Base-by-base conservation (phyloP, 73 alveolate genomes). In the Symbiodinium pilosum region DNA sequence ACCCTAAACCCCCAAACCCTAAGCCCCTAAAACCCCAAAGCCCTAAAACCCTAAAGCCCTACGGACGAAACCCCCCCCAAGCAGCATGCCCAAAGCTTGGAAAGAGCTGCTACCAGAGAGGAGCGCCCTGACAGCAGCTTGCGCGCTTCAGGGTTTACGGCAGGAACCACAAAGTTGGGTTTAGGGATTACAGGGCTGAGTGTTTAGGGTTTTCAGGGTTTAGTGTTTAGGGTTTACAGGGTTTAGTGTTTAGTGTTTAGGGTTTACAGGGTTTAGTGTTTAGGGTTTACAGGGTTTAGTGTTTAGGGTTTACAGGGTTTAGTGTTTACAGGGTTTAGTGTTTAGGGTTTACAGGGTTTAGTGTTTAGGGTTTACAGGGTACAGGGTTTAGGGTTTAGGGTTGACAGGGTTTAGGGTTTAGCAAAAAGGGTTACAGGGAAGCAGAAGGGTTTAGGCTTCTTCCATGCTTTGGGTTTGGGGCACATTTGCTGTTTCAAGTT, bases 1-100 rank as follows among this genome's bases (percentile, higher is more conserved):
- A 47, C 59, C 59, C 59, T 47, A 47, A 47, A 47, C 77, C 77
- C 71, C 18, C 30, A 54, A 54, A 30, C 71, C 26, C 71, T 4
- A 7, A 12, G 32, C 7, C 71, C 71, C 71, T 30, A 30, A 54
- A 21, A 54, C 71, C 71, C 34, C 32, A 54, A 54, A 54, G 71
- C 64, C 64, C 64, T 11, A 47, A 47, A 16, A 47, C 64, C 64
- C 18, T 54, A 3, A 54, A 30, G 26, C 71, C 34, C 0, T 54
- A 21, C 1, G n/a, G 16, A 4, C 34, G n/a, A 54, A 54, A 21
- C 71, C 71, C 12, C 71, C 77, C 14, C 59, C 59, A 14, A 9
- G 52, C 64, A 6, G 75, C 88, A 91, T 91, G 97, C 97, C 88
- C n/a, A 91, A 69, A 47, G 88, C 97, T 18, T 91, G 97, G 97